phyloP scores from a whole-genome alignment of 352 stramenopile genomes.

The Globisporangium radiosum region DNA sequence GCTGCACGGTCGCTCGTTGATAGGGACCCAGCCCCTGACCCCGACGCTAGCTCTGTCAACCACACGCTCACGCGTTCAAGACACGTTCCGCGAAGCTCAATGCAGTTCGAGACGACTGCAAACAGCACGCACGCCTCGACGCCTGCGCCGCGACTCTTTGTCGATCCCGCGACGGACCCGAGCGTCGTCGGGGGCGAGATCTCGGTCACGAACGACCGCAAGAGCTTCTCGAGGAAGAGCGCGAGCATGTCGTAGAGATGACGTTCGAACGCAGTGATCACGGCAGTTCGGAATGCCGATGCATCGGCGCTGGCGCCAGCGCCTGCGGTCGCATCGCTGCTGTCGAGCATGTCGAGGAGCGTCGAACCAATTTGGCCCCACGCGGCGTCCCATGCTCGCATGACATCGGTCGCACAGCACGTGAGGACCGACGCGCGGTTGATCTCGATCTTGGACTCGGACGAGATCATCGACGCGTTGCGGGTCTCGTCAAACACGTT shows the following conservation, averaged over 20 bases:
- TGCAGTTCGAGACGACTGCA: constrained; percentile 62
- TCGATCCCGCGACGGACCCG: constrained; percentile 17
- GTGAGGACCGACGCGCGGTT: constrained; percentile 42
- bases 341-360: constrained; percentile 42
- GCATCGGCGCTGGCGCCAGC: neutral
- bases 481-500: constrained; percentile 47
- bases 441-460: constrained; percentile 61
- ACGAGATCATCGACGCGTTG: constrained; percentile 64
- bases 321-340: constrained; percentile 1
- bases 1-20: constrained; percentile 8
- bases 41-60: constrained; percentile 25
- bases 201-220: constrained; percentile 35
- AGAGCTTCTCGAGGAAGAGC: constrained; percentile 36
- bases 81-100: constrained; percentile 56
- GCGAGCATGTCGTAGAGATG: constrained; percentile 45
- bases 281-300: constrained; percentile 11
- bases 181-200: constrained; percentile 31
- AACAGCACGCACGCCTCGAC: constrained; percentile 55
- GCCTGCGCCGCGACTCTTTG: constrained; percentile 21
- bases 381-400: constrained; percentile 40
- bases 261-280: constrained; percentile 34
- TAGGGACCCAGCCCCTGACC: no score
- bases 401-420: constrained; percentile 32
- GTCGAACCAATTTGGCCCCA: constrained; percentile 44
- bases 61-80: constrained; percentile 38